Conservation (phyloP, 2,329 filamentous ascomycete genomes). For the Exophiala aquamarina region DNA sequence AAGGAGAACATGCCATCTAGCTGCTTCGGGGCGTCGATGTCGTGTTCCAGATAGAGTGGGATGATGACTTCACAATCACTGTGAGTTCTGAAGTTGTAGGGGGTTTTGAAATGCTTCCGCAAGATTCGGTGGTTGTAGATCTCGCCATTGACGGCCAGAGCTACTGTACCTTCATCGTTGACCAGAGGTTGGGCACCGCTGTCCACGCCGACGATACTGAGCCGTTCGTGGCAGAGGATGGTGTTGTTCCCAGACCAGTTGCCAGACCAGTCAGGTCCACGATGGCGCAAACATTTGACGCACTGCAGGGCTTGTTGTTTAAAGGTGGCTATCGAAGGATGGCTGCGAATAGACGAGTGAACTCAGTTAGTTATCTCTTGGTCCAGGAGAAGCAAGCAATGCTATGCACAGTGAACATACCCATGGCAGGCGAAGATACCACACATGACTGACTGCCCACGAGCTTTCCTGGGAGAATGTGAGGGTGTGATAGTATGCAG, state of each 20-base stretch:
- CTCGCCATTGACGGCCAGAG: conserved; percentile 96
- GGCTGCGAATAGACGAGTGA: conserved; percentile 26
- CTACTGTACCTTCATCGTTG: conserved; percentile 83
- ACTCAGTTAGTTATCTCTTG: not conserved
- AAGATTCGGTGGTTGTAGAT: conserved; percentile 99
- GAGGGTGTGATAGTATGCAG: conserved; percentile 26
- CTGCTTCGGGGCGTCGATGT: conserved; percentile 84
- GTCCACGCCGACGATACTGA: conserved; percentile 96
- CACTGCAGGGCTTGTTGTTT: conserved; percentile 36
- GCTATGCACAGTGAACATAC: conserved; percentile 53
- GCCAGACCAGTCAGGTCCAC: conserved; percentile 98
- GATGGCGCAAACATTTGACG: conserved; percentile 75
- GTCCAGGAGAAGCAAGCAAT: conserved; percentile 17
- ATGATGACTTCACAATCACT: conserved; percentile 99
- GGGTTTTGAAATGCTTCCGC: conserved; percentile 77
- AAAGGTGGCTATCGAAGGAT: conserved; percentile 33
- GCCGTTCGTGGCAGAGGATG: conserved; percentile 94
- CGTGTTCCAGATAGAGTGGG: conserved; percentile 92
- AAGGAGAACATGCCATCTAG: conserved; percentile 99
- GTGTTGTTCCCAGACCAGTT: conserved; percentile 88
- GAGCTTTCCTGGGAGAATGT: conserved; percentile 12
- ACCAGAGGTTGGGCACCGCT: conserved; percentile 93
- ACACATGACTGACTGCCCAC: conserved; percentile 72
- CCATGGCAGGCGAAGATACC: conserved; percentile 94
- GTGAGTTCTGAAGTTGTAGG: conserved; percentile 97